These are phyloP conservation scores for Wickerhamomyces subpelliculosus DNA, from an alignment of 805 yeast genomes.

Conservation along the genomic window DNA sequence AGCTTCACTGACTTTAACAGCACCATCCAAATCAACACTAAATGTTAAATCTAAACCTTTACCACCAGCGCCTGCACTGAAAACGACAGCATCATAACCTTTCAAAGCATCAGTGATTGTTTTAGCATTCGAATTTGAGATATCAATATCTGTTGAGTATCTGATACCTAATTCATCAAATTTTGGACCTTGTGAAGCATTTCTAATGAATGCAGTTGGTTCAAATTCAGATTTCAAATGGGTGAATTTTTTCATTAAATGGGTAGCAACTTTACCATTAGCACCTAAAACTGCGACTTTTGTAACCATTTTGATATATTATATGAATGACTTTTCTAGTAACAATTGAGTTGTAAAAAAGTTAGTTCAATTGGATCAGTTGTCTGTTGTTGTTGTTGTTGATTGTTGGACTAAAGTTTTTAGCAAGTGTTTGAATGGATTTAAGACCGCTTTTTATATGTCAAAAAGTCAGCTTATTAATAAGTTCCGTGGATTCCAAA, in stretches of 20 bases:
- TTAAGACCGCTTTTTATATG: too few species aligned
- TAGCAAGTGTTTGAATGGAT: too few species aligned
- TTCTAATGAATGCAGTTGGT: constrained; percentile 40
- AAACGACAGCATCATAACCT: constrained; percentile 50
- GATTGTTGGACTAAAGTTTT: too few species aligned
- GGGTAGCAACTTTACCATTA: constrained; percentile 53
- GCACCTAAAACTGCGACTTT: constrained; percentile 51
- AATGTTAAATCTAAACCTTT: constrained; percentile 38
- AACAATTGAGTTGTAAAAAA: neutral
- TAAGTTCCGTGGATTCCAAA: too few species aligned
- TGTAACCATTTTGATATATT: constrained; percentile 5
- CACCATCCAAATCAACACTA: constrained; percentile 56
- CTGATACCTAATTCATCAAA: constrained; percentile 32
- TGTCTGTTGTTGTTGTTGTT: neutral
- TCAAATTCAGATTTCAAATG: constrained; percentile 24
- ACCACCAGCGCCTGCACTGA: constrained; percentile 60
- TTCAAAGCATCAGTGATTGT: constrained; percentile 31
- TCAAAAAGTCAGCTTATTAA: neutral
- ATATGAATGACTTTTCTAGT: neutral
- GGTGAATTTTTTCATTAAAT: constrained; percentile 30
- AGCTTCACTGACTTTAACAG: constrained; percentile 51
- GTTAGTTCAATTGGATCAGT: too few species aligned
- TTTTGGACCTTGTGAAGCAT: constrained; percentile 34
- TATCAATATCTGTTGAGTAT: constrained; percentile 30
- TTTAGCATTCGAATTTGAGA: constrained; percentile 28